Evolutionary conservation across 805 yeast species (phyloP), one percentile per base, ranked within the genome.

Genomic region (Cyberlindnera saturnus): DNA sequence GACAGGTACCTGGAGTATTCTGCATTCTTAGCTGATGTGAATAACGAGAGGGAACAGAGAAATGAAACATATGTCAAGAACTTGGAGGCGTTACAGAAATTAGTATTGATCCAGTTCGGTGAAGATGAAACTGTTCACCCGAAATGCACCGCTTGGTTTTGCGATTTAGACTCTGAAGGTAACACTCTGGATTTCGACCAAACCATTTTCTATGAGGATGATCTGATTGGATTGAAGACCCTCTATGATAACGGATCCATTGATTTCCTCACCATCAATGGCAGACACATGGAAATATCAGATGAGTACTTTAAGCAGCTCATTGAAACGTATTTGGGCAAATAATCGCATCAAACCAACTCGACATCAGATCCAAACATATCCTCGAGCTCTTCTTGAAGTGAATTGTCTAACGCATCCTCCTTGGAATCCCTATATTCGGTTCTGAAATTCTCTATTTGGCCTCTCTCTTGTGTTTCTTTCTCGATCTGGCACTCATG

Each of bases 41-140:
- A 86, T 56, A 86, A 85, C 50, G 95, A 86, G 53, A 52, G 65
- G 17, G 52, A 48, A 5, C 55, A 52, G 5, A 54, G 59, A 41
- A 72, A 72, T 45, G 37, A 44, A 4, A 60, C 67, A 0, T 82
- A 81, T 52, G 60, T 50, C 14, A 55, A 62, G 5, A 74, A 74
- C 37, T 55, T 86, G 39, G 51, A 60, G 14, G 50, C 47, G 6
- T 56, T 85, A 32, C 68, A 78, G 16, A 71, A 67, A 39, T 62
- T 86, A 30, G 86, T 82, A 0, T 60, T 86, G 70, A 65, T 82
- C 3, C 60, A 67, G 60, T 86, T 86, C 51, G 61, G 63, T 3
- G 61, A 75, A 46, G 95, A 86, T 58, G 73, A 73, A n/a, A 82
- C 84, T 2, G 63, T 86, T 6, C 79, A 79, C 6, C 95, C 95